A percentile compares a stretch with the other conserved stretches of the same genome.
Conservation (phyloP, 441 rosid genomes). For the Gossypium trilobum region DNA sequence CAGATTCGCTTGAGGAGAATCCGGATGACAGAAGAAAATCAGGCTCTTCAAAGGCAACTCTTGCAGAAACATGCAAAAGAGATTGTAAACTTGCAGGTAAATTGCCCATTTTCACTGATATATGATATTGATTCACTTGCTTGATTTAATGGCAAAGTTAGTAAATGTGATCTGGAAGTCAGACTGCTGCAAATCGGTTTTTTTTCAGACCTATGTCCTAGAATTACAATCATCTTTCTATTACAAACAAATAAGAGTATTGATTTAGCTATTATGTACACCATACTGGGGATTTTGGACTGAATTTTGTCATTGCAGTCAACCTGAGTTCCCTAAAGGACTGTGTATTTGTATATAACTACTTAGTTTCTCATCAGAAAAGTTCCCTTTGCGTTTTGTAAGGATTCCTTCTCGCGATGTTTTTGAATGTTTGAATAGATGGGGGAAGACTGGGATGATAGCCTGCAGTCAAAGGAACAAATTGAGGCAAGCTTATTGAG, state of each 20-base stretch:
- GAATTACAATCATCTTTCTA: no score
- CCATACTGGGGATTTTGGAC: no score
- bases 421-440: slow-evolving; percentile 31
- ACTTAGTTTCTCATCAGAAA: no score
- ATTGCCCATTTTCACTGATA: neutral
- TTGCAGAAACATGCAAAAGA: slow-evolving; percentile 79
- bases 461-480: slow-evolving; percentile 58
- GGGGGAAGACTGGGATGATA: slow-evolving; percentile 57
- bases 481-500: slow-evolving; percentile 44
- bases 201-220: neutral
- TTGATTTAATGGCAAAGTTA: neutral
- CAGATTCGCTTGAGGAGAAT: slow-evolving; percentile 67
- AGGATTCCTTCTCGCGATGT: neutral
- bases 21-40: slow-evolving; percentile 83
- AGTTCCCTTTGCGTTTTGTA: neutral
- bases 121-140: neutral
- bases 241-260: no score
- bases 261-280: no score
- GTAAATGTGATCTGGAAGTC: neutral
- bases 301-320: no score
- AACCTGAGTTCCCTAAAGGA: no score
- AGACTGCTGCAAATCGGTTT: neutral
- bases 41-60: slow-evolving; percentile 75
- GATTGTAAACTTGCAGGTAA: slow-evolving; percentile 53
- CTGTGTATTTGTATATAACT: neutral